These are phyloP conservation scores for Starmerella gropengiesseri DNA, from an alignment of 805 yeast species.

Conservation along the genomic window DNA sequence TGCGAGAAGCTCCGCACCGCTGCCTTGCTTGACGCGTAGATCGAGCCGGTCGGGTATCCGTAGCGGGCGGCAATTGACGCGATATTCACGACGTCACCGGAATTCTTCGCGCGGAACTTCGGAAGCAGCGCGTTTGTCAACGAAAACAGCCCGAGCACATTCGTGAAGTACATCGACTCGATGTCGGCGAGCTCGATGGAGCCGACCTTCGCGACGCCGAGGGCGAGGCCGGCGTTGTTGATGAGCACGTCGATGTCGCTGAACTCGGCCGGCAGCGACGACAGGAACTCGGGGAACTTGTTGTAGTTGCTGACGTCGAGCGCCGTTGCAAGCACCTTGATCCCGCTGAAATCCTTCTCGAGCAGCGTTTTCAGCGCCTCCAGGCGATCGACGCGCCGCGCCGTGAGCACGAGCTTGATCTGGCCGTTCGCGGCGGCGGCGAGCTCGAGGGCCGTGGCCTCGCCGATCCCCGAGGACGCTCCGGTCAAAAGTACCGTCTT, in stretches of 20 bases:
- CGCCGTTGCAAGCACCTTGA: constrained; percentile 37
- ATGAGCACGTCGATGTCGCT: constrained; percentile 45
- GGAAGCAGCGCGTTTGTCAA: constrained; percentile 72
- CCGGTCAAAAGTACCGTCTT: constrained; percentile 85
- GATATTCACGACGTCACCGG: constrained; percentile 49
- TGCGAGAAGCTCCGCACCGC: constrained; percentile 48
- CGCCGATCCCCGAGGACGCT: constrained; percentile 92
- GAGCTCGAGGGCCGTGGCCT: constrained; percentile 79
- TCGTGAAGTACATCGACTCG: constrained; percentile 68
- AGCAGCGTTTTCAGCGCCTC: constrained; percentile 41
- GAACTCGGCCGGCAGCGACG: constrained; percentile 43
- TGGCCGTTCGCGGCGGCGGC: constrained; percentile 67
- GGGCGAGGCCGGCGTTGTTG: constrained; percentile 61
- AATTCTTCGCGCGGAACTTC: constrained; percentile 56
- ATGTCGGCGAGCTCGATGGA: constrained; percentile 53
- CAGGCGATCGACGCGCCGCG: constrained; percentile 62
- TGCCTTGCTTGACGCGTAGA: constrained; percentile 60
- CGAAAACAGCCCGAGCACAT: constrained; percentile 75
- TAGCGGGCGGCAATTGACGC: constrained; percentile 66
- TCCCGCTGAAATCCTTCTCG: constrained; percentile 36
- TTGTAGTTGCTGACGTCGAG: constrained; percentile 51
- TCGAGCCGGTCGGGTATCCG: constrained; percentile 60
- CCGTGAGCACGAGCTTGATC: constrained; percentile 59
- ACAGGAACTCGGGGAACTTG: constrained; percentile 43
- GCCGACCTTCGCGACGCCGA: constrained; percentile 71